Base-by-base conservation (phyloP, 1,139 yeast genomes). In the Scheffersomyces parashehatae region DNA sequence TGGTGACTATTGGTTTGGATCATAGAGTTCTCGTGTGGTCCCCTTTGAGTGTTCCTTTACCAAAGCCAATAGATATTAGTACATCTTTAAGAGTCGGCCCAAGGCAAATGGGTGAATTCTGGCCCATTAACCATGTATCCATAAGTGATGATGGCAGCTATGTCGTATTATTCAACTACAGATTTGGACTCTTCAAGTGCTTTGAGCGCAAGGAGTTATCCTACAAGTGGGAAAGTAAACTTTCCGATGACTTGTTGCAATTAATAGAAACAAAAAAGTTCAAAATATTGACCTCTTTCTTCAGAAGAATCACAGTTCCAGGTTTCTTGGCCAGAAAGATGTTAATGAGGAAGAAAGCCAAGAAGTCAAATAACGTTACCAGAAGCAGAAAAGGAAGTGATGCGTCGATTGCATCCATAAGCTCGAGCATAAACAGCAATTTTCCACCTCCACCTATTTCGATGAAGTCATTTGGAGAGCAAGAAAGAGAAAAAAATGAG, bases 1-100 rank as follows among this genome's bases (percentile, higher is more conserved):
- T 88, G 33, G 83, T 85, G 0, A 77, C 91, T 0, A 75, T 85
- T 28, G 91, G 91, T 3, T 65, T 88, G 53, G 95, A 88, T 55
- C 90, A 85, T 54, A 80, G 75, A 46, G 72, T 88, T 1, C 63
- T 81, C 32, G 79, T 87, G 9, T 88, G 95, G 95, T 82, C 88
- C 1, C 95, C 93, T 2, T 64, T 82, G 41, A 64, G 73, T 3
- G 57, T 57, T 13, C 50, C 56, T 1, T 36, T 37, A 10, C 50
- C 51, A 1, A 42, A 41, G 4, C 74, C 87, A 67, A 49, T 67
- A 56, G 53, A 83, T 70, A 46, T 68, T 45, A 41, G 85, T 69
- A 48, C 78, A 65, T 43, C 73, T 52, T 43, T 67, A 6, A 47
- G 37, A 3, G 38, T 45, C 0, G 40, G 34, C 70, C 24, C 79